Conservation (phyloP, 169 alveolate species). For the Plasmodium inui region DNA sequence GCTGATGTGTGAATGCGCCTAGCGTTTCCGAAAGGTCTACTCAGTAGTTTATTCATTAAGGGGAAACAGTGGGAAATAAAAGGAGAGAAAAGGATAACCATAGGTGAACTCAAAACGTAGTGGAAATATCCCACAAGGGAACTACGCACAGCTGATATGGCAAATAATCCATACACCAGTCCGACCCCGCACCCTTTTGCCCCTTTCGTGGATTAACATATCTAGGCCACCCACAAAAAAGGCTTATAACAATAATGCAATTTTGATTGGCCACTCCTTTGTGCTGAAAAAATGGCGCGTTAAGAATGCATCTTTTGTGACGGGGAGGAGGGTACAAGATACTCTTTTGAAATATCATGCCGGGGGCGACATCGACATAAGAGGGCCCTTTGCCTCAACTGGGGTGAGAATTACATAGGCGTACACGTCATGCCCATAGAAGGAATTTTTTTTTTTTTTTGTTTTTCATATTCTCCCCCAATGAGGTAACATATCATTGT, state of each 20-base stretch:
- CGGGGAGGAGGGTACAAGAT: background rate
- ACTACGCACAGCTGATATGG: background rate
- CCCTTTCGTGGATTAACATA: background rate
- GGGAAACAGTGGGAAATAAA: background rate
- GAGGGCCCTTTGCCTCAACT: background rate
- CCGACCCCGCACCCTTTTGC: background rate
- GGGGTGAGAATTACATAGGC: background rate
- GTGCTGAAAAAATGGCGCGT: background rate
- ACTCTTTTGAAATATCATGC: background rate
- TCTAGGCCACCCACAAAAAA: background rate
- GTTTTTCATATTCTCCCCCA: background rate
- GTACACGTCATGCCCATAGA: background rate
- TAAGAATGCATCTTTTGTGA: background rate
- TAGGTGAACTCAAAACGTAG: background rate
- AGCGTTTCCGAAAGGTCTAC: slow-evolving; percentile 11
- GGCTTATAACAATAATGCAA: background rate
- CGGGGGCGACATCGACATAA: background rate
- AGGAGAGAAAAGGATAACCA: background rate
- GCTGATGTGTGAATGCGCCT: slow-evolving; percentile 54
- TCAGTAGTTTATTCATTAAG: slow-evolving; percentile 35
- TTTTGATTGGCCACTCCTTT: background rate
- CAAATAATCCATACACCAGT: background rate
- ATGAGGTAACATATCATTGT: background rate
- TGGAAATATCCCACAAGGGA: background rate
- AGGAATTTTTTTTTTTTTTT: background rate